Conservation (phyloP, 1,284 basidiomycete genomes). For the Anthracocystis setariae region DNA sequence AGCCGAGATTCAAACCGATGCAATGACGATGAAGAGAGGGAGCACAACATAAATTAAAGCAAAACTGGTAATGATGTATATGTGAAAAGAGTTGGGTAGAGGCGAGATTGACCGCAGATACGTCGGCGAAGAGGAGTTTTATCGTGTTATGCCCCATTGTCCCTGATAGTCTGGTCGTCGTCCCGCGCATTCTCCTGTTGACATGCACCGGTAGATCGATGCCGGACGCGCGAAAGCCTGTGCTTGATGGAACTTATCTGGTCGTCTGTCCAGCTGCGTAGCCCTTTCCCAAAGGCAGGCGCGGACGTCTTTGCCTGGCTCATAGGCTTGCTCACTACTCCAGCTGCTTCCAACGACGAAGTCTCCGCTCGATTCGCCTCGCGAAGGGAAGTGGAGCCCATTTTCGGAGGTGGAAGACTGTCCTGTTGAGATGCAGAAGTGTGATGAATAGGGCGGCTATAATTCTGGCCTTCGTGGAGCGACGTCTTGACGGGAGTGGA, state of each 20-base stretch:
- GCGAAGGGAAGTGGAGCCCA: background rate
- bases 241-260: slow-evolving; percentile 19
- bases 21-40: too few species aligned
- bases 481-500: background rate
- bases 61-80: too few species aligned
- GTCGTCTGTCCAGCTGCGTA: slow-evolving; percentile 22
- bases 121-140: too few species aligned
- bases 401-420: background rate
- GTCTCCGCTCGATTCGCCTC: background rate
- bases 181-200: background rate
- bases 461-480: background rate
- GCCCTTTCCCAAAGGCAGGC: background rate
- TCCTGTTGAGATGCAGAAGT: background rate
- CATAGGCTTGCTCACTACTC: background rate
- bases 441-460: background rate
- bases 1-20: background rate
- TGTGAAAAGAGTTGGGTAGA: too few species aligned
- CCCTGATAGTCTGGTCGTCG: background rate
- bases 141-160: too few species aligned
- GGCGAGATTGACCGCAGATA: too few species aligned
- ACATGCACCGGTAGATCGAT: background rate
- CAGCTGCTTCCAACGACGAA: background rate
- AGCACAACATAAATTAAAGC: too few species aligned
- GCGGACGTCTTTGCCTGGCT: background rate
- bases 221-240: slow-evolving; percentile 15